Base-by-base conservation (phyloP, 352 stramenopile genomes). In the Globisporangium middletonii region DNA sequence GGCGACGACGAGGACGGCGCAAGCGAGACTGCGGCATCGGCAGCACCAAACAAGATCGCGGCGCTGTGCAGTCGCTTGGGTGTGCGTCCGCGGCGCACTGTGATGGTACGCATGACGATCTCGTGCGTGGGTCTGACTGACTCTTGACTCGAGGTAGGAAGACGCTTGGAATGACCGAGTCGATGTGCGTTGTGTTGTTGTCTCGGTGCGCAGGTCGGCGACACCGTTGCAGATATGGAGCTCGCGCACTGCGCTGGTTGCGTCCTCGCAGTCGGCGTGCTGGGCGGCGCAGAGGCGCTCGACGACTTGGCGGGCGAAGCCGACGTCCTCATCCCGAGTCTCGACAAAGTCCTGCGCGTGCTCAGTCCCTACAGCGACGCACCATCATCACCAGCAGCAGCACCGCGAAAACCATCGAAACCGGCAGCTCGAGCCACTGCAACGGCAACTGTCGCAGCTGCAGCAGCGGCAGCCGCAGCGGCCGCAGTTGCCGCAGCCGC, bases 1-100 rank as follows among this genome's bases (percentile, higher is more conserved):
- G 73, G 73, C 6, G 73, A 86, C 51, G 75, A 86, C 42, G 71
- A 68, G 4, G 73, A 83, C 51, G 73, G 83, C 30, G 69, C 64
- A 23, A 23, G 23, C 23, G 23, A 23, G 9, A 41, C 77, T 5
- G 55, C 71, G 3, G 55, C 52, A 43, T 73, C 75, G 16, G 69
- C 71, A 12, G 50, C 59, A 2, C 54, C 66, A 0, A 71, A 82
- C 42, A 73, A 79, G 53, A 66, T 85, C 18, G 73, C 63, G 63
- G 46, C 64, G 4, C 59, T 85, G 4, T 85, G 72, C 51, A 69
- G 65, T 30, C 65, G 63, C 35, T 60, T 83, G 12, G 63, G 60
- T 9, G 67, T 79, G 4, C 59, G 70, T 12, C 51, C 67, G 2
- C 57, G 64, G 23, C 77, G 79, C 64, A 71, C 73, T 11, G 57